phyloP scores from a whole-genome alignment of 2,329 filamentous ascomycete species.

The Clonostachys solani region DNA sequence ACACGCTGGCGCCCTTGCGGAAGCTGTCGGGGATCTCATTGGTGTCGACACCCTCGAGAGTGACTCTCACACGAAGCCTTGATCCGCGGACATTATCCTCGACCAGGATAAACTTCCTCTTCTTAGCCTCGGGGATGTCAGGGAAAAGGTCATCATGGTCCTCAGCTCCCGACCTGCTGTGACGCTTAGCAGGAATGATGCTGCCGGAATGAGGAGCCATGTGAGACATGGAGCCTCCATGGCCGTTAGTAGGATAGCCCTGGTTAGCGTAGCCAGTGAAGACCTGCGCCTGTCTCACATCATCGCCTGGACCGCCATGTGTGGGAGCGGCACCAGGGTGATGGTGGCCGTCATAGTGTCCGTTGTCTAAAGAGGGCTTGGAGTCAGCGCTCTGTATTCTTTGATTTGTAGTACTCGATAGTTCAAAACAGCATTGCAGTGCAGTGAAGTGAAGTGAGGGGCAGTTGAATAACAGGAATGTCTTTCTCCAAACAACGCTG shows the following conservation, averaged over 20 bases:
- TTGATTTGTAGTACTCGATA: too few relatives aligned
- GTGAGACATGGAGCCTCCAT: constrained; percentile 60
- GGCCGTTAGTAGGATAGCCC: constrained; percentile 41
- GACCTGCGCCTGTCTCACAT: constrained; percentile 70
- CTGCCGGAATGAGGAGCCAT: constrained; percentile 36
- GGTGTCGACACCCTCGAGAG: constrained; percentile 89
- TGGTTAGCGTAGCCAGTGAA: constrained; percentile 68
- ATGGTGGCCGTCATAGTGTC: constrained; percentile 38
- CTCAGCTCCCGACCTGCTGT: constrained; percentile 43
- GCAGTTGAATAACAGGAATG: too few relatives aligned
- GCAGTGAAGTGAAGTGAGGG: too few relatives aligned
- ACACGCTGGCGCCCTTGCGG: constrained; percentile 85
- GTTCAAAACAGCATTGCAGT: too few relatives aligned
- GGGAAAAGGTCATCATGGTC: constrained; percentile 74
- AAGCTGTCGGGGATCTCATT: constrained; percentile 96
- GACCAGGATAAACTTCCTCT: constrained; percentile 94
- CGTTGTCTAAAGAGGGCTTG: too few relatives aligned
- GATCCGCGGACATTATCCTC: constrained; percentile 81
- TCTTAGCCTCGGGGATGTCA: constrained; percentile 83
- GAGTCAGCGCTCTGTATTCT: too few relatives aligned
- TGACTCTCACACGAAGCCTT: constrained; percentile 83
- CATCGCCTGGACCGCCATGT: constrained; percentile 46
- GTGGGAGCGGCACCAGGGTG: constrained; percentile 58
- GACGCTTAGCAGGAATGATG: constrained; percentile 28
- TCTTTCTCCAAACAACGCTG: too few relatives aligned